phyloP scores from a whole-genome alignment of 106 monocot species.

The Apostasia shenzhenica region DNA sequence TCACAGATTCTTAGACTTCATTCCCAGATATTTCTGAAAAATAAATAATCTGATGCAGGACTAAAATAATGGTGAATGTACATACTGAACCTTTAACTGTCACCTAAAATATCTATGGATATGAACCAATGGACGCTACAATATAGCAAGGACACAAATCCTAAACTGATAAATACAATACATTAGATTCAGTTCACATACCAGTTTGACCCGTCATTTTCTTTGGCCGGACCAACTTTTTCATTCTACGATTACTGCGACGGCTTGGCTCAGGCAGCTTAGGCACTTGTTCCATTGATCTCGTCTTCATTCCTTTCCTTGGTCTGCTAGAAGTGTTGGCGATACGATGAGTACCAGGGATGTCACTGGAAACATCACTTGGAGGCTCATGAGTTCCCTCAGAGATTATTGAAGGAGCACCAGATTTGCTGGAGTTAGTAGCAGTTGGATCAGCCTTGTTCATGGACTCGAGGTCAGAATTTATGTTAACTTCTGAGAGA shows the following conservation, averaged over 20 bases:
- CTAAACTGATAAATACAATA: slow-evolving; percentile 1
- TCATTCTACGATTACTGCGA: slow-evolving; percentile 8
- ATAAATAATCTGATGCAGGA: too few relatives aligned
- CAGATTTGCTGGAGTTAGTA: slow-evolving; percentile 3
- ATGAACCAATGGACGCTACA: background rate
- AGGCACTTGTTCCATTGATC: slow-evolving; percentile 14
- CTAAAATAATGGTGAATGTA: too few relatives aligned
- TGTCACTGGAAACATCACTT: background rate
- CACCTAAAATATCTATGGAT: too few relatives aligned
- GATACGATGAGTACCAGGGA: background rate
- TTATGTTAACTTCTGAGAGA: background rate
- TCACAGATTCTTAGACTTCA: too few relatives aligned
- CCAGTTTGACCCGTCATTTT: background rate
- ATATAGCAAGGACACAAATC: background rate
- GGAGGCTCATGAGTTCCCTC: background rate
- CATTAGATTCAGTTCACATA: background rate
- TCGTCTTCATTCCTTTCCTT: slow-evolving; percentile 14
- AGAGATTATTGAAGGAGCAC: background rate
- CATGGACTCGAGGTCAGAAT: background rate
- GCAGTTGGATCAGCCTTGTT: background rate
- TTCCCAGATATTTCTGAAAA: too few relatives aligned
- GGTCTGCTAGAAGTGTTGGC: background rate
- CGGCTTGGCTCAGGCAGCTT: slow-evolving; percentile 7
- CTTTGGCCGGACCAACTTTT: slow-evolving; percentile 8
- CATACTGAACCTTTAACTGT: too few relatives aligned